Conservation (phyloP, 75 land plant species). For the Cunninghamia lanceolata region DNA sequence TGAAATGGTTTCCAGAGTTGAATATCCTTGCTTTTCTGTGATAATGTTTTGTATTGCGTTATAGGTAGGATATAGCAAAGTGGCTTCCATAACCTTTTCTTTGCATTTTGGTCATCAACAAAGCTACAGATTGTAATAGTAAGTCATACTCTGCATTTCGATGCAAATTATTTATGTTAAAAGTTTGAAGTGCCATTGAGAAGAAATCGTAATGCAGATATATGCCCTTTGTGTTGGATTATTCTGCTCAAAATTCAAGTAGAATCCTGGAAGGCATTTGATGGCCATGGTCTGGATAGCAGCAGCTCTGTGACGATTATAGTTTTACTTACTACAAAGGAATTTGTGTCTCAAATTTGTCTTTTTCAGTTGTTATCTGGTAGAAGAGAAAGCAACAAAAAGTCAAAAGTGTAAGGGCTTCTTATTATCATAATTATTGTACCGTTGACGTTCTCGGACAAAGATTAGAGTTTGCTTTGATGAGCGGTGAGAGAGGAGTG, state of each 20-base stretch:
- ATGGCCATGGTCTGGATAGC: neutral
- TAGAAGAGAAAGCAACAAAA: neutral
- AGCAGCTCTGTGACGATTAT: neutral
- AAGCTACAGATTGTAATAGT: neutral
- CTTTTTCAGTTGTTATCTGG: neutral
- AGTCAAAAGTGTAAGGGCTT: neutral
- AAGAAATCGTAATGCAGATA: neutral
- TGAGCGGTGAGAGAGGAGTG: neutral
- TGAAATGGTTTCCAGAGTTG: constrained; percentile 11
- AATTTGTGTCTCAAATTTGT: neutral
- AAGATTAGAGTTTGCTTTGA: neutral
- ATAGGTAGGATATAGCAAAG: neutral
- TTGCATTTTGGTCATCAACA: neutral
- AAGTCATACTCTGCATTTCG: neutral
- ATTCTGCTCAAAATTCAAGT: neutral
- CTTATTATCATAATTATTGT: neutral
- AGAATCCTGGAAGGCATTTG: neutral
- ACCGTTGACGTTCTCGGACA: neutral
- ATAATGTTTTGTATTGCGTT: neutral
- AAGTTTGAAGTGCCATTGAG: neutral
- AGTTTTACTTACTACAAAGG: neutral
- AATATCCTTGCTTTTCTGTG: neutral
- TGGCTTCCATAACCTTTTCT: neutral
- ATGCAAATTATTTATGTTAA: neutral
- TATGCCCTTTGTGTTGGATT: neutral